A percentile compares a stretch with the other conserved stretches of the same genome.
phyloP scores from a whole-genome alignment of 352 stramenopile genomes.

The Phytophthora cajani region DNA sequence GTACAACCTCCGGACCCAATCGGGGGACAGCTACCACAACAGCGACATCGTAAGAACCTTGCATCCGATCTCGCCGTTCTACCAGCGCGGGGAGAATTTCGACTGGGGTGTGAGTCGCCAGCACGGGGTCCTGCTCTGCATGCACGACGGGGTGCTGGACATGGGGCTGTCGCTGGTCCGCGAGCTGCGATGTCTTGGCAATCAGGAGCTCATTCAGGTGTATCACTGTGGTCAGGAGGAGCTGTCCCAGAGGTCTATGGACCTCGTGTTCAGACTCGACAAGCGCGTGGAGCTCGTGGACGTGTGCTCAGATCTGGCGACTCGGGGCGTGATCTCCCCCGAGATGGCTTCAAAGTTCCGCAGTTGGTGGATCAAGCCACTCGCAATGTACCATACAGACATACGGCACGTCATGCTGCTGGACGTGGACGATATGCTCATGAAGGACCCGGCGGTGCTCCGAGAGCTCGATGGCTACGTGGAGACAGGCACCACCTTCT shows the following conservation, averaged over 20 bases:
- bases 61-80: slow-evolving; percentile 21
- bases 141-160: slow-evolving; percentile 43
- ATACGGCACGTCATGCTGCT: slow-evolving; percentile 45
- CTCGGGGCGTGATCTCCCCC: slow-evolving; percentile 13
- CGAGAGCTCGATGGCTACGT: slow-evolving; percentile 46
- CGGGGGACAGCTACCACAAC: not conserved
- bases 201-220: slow-evolving; percentile 31
- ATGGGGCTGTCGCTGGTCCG: slow-evolving; percentile 51
- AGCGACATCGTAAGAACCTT: not conserved
- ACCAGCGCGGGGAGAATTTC: slow-evolving; percentile 26
- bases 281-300: slow-evolving; percentile 42
- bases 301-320: slow-evolving; percentile 42
- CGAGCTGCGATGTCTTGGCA: slow-evolving; percentile 30
- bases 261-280: slow-evolving; percentile 31
- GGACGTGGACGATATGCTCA: slow-evolving; percentile 59
- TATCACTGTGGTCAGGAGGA: slow-evolving; percentile 47
- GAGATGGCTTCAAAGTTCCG: slow-evolving; percentile 26
- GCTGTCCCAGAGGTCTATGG: slow-evolving; percentile 38
- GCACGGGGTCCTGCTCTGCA: slow-evolving; percentile 29
- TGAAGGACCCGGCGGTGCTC: slow-evolving; percentile 53
- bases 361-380: slow-evolving; percentile 56
- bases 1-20: slow-evolving; percentile 16
- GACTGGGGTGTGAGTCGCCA: slow-evolving; percentile 24
- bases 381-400: slow-evolving; percentile 51
- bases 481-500: slow-evolving; percentile 61